Conservation (phyloP, 805 yeast species). For the Osmozyma mogii region DNA sequence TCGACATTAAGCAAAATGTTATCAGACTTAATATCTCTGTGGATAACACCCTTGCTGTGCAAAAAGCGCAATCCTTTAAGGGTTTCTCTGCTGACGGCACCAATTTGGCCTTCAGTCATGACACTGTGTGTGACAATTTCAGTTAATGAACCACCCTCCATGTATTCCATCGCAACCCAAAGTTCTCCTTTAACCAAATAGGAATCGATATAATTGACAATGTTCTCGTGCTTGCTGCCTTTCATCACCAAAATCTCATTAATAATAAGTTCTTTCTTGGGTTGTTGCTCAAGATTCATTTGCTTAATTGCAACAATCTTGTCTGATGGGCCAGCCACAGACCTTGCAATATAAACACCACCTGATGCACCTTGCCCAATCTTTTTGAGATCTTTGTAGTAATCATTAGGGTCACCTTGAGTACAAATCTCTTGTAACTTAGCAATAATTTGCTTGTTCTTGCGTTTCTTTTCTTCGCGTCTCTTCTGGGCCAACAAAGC, state of each 20-base stretch:
- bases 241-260: slow-evolving; percentile 16
- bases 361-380: slow-evolving; percentile 99
- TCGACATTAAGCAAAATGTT: slow-evolving; percentile 74
- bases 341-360: slow-evolving; percentile 87
- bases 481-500: slow-evolving; percentile 55
- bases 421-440: slow-evolving; percentile 72
- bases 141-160: slow-evolving; percentile 97
- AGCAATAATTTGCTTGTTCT: slow-evolving; percentile 63
- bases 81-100: slow-evolving; percentile 90
- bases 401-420: slow-evolving; percentile 71
- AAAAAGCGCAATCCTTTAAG: slow-evolving; percentile 77
- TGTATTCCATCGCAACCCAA: slow-evolving; percentile 98
- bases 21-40: slow-evolving; percentile 93
- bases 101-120: slow-evolving; percentile 91
- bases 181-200: slow-evolving; percentile 60
- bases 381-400: slow-evolving; percentile 64
- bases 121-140: slow-evolving; percentile 89
- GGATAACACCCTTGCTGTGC: slow-evolving; percentile 89
- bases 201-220: slow-evolving; percentile 14
- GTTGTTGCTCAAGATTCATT: slow-evolving; percentile 91
- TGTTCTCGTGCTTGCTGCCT: slow-evolving; percentile 13
- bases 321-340: slow-evolving; percentile 20
- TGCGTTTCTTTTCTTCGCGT: slow-evolving; percentile 69
- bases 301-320: slow-evolving; percentile 85
- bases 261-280: slow-evolving; percentile 88